A percentile compares a stretch with the other conserved stretches of the same genome.
Evolutionary conservation across 2,329 filamentous ascomycete species (phyloP).

Genomic region (Diaporthe longicolla): DNA sequence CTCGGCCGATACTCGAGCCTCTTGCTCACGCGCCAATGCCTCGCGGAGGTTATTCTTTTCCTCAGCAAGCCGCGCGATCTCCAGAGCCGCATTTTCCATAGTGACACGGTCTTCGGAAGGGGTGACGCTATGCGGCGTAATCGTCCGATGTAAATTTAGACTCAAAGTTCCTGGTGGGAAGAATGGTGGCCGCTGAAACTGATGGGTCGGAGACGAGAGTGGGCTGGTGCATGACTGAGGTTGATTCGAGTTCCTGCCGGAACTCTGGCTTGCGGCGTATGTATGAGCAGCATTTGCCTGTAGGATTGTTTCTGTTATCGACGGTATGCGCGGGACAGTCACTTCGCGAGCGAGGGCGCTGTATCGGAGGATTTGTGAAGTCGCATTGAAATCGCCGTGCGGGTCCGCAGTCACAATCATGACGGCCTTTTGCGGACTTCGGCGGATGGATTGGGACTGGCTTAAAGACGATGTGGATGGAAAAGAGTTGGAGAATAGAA

Average conservation of each 20-base stretch:
- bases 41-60: slow-evolving; percentile 82
- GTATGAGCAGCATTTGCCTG: slow-evolving; percentile 54
- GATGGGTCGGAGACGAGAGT: slow-evolving; percentile 49
- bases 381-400: slow-evolving; percentile 94
- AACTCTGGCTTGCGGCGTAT: slow-evolving; percentile 45
- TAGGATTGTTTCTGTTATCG: slow-evolving; percentile 80
- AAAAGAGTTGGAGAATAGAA: slow-evolving; percentile 91
- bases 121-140: slow-evolving; percentile 56
- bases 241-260: slow-evolving; percentile 43
- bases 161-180: slow-evolving; percentile 54
- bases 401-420: slow-evolving; percentile 98
- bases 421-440: slow-evolving; percentile 86
- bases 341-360: slow-evolving; percentile 93
- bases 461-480: slow-evolving; percentile 67
- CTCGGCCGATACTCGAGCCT: slow-evolving; percentile 79
- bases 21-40: slow-evolving; percentile 78
- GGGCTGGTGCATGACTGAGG: slow-evolving; percentile 48
- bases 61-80: slow-evolving; percentile 83
- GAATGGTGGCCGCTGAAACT: slow-evolving; percentile 56
- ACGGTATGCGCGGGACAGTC: slow-evolving; percentile 89
- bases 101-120: slow-evolving; percentile 73
- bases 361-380: slow-evolving; percentile 95
- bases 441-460: slow-evolving; percentile 61
- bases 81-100: slow-evolving; percentile 84
- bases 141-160: slow-evolving; percentile 52